phyloP scores from a whole-genome alignment of 2,329 filamentous ascomycete genomes.

The Colletotrichum viniferum region DNA sequence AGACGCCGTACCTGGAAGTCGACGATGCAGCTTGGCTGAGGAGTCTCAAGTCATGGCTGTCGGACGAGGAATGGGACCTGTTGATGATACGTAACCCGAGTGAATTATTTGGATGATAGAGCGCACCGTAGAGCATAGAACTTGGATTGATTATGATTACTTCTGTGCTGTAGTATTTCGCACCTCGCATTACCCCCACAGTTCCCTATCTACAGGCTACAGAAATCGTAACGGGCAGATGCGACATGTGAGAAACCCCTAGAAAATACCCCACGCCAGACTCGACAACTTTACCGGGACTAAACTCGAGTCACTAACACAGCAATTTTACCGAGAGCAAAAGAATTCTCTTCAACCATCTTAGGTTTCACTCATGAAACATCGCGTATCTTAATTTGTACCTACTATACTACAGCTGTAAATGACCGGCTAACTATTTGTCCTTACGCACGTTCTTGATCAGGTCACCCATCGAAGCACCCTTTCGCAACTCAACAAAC shows the following conservation, averaged over 20 bases:
- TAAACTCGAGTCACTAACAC: neutral
- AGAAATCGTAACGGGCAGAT: neutral
- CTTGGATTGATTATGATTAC: neutral
- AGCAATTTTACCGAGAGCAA: neutral
- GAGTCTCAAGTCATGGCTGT: slow-evolving; percentile 26
- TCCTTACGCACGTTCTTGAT: slow-evolving; percentile 1
- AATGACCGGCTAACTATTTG: neutral
- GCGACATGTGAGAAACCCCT: neutral
- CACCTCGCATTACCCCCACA: neutral
- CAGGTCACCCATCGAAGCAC: slow-evolving; percentile 3
- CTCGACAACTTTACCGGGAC: neutral
- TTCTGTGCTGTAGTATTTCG: neutral
- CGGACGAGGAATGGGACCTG: slow-evolving; percentile 27
- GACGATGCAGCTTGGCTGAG: slow-evolving; percentile 28
- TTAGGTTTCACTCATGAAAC: neutral
- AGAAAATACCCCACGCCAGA: neutral
- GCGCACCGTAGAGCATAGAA: neutral
- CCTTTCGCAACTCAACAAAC: slow-evolving; percentile 11
- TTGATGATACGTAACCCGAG: slow-evolving; percentile 21
- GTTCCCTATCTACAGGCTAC: neutral
- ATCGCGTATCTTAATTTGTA: neutral
- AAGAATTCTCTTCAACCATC: neutral
- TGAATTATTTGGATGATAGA: neutral
- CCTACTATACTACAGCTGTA: neutral
- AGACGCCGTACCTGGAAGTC: slow-evolving; percentile 29